Evolutionary conservation across 495 filamentous ascomycete genomes (phyloP), one percentile per base, ranked within the genome.

Genomic region (Chaetomium cochliodes): DNA sequence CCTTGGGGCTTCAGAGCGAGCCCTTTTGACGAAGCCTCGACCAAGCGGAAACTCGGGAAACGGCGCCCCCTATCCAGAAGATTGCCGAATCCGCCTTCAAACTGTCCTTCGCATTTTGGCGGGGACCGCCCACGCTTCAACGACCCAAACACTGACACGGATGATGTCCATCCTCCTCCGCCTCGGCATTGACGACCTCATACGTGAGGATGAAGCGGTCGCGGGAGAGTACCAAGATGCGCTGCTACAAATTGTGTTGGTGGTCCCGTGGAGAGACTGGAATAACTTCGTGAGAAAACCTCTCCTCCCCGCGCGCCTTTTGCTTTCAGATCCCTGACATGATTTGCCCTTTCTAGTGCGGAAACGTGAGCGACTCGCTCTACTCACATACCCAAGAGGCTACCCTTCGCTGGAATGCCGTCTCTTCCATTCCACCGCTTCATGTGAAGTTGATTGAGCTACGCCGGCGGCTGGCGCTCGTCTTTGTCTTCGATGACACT

Each of bases 391-490:
- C 86, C 47, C 73, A 73, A 22, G 79, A 86, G 46, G 66, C 81
- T 5, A 69, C 75, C 41, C 76, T 91, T 8, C 87, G 87, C n/a
- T 73, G 65, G 59, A 68, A 70, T 23, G 67, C 69, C 51, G 78
- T 84, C 53, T 81, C 83, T 33, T 75, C 90, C 4, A 79, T 93
- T 26, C 80, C 81, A 20, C 77, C 83, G 59, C 81, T 92, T 9
- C 80, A 79, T 9, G 71, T 81, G 2, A 78, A 84, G 62, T 78
- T 87, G 23, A 81, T 87, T 53, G 78, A 87, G 33, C 77, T 96
- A 49, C 83, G 88, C 46, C 84, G 87, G 39, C 83, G 88, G n/a
- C 83, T 97, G 13, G 90, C 92, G 1, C 77, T 91, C 42, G 80
- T 86, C 22, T 93, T 88, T 69, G 77, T 92, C 64, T 87, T 90